These are phyloP conservation scores for Calycina herbarum DNA, from an alignment of 2,329 filamentous ascomycete genomes.

Conservation along the genomic window DNA sequence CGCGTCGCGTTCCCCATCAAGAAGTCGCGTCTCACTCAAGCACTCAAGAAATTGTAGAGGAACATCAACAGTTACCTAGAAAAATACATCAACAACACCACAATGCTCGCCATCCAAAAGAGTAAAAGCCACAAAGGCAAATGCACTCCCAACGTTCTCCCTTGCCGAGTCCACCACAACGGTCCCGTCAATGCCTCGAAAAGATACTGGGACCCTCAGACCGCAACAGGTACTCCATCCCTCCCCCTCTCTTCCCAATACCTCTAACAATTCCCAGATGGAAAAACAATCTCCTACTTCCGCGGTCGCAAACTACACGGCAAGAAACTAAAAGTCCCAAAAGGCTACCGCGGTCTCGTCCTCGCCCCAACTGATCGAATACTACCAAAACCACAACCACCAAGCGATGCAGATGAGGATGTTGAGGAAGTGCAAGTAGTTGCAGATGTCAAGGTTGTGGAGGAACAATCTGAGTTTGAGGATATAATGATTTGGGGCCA, in stretches of 20 bases:
- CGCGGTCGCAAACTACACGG: conserved; percentile 79
- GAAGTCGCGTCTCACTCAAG: not conserved
- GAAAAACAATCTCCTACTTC: conserved; percentile 62
- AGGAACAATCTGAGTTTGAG: conserved; percentile 68
- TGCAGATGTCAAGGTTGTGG: conserved; percentile 55
- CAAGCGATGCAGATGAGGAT: conserved; percentile 40
- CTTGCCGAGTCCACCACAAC: conserved; percentile 77
- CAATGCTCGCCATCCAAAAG: conserved; percentile 35
- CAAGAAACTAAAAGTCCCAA: conserved; percentile 63
- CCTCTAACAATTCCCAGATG: conserved; percentile 43
- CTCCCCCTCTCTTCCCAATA: not conserved
- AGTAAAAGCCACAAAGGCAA: conserved; percentile 30
- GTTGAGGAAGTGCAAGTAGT: conserved; percentile 50
- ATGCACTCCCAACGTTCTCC: conserved; percentile 65
- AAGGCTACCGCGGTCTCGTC: conserved; percentile 68
- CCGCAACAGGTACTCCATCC: conserved; percentile 40
- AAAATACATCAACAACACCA: not conserved
- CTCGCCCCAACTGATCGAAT: conserved; percentile 48
- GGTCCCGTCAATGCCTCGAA: conserved; percentile 65
- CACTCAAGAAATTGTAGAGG: not conserved
- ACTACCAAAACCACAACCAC: conserved; percentile 30
- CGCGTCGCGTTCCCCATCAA: conserved; percentile 9
- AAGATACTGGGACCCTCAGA: conserved; percentile 69
- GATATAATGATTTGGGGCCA: conserved; percentile 83
- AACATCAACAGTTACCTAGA: not conserved